phyloP scores from a whole-genome alignment of 805 yeast genomes.

The Debaryomyces maramus region DNA sequence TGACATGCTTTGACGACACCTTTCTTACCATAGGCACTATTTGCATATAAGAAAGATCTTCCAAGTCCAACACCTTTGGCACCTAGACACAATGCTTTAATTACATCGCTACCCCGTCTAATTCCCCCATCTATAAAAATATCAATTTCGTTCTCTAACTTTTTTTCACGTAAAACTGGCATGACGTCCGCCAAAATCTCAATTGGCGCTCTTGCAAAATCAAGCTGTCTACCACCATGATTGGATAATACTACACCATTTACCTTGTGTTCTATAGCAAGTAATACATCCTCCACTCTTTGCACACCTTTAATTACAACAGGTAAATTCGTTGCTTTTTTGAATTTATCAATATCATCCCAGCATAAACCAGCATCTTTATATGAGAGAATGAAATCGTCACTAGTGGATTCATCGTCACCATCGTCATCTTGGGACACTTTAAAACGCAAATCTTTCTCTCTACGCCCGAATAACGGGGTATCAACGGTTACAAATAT shows the following conservation, averaged over 20 bases:
- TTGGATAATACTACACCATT: conserved; percentile 80
- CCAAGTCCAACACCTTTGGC: conserved; percentile 73
- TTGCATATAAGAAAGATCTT: conserved; percentile 64
- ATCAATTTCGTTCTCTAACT: conserved; percentile 48
- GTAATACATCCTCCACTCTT: conserved; percentile 71
- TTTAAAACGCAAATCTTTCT: conserved; percentile 45
- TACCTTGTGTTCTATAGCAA: conserved; percentile 69
- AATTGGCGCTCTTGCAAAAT: conserved; percentile 74
- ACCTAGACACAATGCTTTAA: conserved; percentile 67
- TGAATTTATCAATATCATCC: conserved; percentile 28
- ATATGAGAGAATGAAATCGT: conserved; percentile 14
- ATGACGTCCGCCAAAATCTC: conserved; percentile 71
- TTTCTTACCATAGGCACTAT: conserved; percentile 59
- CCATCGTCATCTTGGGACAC: conserved; percentile 31
- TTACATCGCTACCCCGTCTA: conserved; percentile 63
- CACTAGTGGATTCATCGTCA: conserved; percentile 19
- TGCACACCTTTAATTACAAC: conserved; percentile 73
- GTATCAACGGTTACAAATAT: conserved; percentile 57
- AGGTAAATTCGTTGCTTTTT: conserved; percentile 41
- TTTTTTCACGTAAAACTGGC: conserved; percentile 48
- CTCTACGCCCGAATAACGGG: conserved; percentile 54
- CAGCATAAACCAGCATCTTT: conserved; percentile 26
- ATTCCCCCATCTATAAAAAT: conserved; percentile 69
- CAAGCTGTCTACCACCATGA: conserved; percentile 90
- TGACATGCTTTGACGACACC: conserved; percentile 63